These are phyloP conservation scores for Actinidia chinensis DNA, from an alignment of 179 eudicot genomes.

Conservation along the genomic window DNA sequence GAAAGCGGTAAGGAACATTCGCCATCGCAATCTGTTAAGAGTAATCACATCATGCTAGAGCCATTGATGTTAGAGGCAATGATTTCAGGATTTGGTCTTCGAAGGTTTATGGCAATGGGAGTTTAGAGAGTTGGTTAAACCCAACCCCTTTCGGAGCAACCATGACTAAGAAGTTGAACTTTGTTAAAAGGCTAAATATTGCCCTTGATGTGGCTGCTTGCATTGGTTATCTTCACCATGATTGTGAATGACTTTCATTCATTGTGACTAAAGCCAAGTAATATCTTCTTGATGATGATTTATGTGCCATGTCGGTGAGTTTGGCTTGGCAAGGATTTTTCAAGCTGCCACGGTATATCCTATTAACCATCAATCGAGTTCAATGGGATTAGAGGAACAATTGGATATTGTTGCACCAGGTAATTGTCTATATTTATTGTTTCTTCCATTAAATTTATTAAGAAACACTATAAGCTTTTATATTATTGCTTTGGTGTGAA, in stretches of 20 bases:
- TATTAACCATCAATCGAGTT: too few species aligned
- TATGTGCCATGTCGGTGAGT: background rate
- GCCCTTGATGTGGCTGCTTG: background rate
- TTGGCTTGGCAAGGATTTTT: too few species aligned
- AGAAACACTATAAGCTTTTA: too few species aligned
- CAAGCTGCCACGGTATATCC: too few species aligned
- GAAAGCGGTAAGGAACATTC: background rate
- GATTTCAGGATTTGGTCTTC: background rate
- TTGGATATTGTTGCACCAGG: too few species aligned
- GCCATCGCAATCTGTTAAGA: background rate
- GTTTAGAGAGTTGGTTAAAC: background rate
- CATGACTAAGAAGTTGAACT: background rate
- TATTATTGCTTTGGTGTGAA: too few species aligned
- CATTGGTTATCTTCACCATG: background rate
- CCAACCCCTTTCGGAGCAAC: background rate
- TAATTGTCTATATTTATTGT: too few species aligned
- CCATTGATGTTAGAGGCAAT: background rate
- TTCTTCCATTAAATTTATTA: too few species aligned
- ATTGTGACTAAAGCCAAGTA: background rate
- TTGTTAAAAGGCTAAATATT: background rate
- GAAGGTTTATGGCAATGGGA: background rate
- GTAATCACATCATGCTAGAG: background rate
- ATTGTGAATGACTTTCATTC: background rate
- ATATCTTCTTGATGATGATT: slow-evolving; percentile 1
- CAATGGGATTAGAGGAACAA: too few species aligned